Percentiles rank a stretch among this genome's conserved stretches.
phyloP scores from a whole-genome alignment of 2,329 filamentous ascomycete species.

The Geoglossum cookeanum region DNA sequence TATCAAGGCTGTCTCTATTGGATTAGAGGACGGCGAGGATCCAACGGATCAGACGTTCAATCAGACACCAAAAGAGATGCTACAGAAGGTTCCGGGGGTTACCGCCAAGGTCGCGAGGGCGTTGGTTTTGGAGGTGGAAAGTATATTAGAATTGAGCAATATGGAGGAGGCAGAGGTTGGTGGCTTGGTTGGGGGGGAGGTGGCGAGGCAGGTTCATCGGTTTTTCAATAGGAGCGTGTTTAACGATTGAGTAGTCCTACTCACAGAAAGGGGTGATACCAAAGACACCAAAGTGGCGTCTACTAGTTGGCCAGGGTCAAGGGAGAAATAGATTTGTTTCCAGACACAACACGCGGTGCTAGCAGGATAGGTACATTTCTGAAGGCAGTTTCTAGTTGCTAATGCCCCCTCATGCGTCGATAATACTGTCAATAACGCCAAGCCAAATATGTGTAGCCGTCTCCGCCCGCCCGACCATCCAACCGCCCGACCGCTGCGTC shows the following conservation, averaged over 20 bases:
- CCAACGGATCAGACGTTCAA: slow-evolving; percentile 11
- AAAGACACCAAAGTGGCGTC: background rate
- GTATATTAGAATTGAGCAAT: slow-evolving; percentile 67
- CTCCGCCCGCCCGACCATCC: background rate
- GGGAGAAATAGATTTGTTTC: background rate
- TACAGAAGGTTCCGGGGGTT: slow-evolving; percentile 67
- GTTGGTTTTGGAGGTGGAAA: slow-evolving; percentile 54
- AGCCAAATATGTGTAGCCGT: background rate
- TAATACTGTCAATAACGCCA: slow-evolving; percentile 1
- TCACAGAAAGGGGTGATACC: background rate
- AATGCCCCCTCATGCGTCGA: background rate
- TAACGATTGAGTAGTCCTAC: slow-evolving; percentile 18
- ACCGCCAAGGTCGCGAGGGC: slow-evolving; percentile 58
- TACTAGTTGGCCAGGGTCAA: background rate
- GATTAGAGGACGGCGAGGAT: slow-evolving; percentile 40
- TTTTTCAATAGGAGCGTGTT: slow-evolving; percentile 59
- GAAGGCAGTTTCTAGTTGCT: background rate
- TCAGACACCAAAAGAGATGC: slow-evolving; percentile 65
- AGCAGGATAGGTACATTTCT: background rate
- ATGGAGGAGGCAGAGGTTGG: slow-evolving; percentile 57
- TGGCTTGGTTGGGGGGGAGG: slow-evolving; percentile 56
- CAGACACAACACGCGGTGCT: background rate
- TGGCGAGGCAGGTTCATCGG: slow-evolving; percentile 52
- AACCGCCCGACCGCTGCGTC: background rate
- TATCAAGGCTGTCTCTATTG: slow-evolving; percentile 63